phyloP scores from a whole-genome alignment of 1,284 basidiomycete genomes.

The Grifola frondosa region DNA sequence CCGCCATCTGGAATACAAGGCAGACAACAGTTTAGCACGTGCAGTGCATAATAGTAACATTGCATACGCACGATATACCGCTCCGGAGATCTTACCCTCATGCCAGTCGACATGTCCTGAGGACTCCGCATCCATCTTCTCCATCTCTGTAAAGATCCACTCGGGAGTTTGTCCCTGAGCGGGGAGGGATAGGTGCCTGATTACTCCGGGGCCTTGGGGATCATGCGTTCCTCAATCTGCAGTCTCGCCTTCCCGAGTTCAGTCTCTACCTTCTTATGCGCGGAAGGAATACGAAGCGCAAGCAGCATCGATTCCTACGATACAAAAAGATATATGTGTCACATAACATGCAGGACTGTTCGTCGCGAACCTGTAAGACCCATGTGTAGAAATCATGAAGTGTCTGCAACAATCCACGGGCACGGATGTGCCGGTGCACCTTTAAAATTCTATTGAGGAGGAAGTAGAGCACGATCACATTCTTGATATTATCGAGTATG shows the following conservation, averaged over 20 bases:
- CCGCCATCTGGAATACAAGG: constrained; percentile 71
- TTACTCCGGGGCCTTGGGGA: constrained; percentile 59
- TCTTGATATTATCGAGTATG: constrained; percentile 55
- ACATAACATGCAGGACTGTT: neutral
- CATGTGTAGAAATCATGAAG: constrained; percentile 56
- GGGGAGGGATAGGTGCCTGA: constrained; percentile 68
- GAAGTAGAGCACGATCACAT: constrained; percentile 63
- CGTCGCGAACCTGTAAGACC: constrained; percentile 50
- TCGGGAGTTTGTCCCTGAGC: constrained; percentile 65
- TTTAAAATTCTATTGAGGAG: constrained; percentile 51
- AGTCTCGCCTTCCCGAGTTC: constrained; percentile 70
- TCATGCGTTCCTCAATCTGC: constrained; percentile 69
- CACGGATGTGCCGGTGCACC: constrained; percentile 69
- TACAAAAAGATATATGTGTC: neutral
- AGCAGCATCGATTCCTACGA: constrained; percentile 59
- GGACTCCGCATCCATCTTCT: constrained; percentile 67
- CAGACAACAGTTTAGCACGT: too few relatives aligned
- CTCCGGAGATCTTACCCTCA: constrained; percentile 80
- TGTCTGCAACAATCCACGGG: constrained; percentile 59
- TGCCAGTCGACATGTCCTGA: constrained; percentile 57
- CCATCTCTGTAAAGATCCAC: constrained; percentile 81
- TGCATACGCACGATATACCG: constrained; percentile 82
- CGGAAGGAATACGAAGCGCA: constrained; percentile 66
- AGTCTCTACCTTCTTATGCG: constrained; percentile 62
- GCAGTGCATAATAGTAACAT: neutral